Evolutionary conservation across 306 rosid genomes (phyloP).

Genomic region (Quercus suber): DNA sequence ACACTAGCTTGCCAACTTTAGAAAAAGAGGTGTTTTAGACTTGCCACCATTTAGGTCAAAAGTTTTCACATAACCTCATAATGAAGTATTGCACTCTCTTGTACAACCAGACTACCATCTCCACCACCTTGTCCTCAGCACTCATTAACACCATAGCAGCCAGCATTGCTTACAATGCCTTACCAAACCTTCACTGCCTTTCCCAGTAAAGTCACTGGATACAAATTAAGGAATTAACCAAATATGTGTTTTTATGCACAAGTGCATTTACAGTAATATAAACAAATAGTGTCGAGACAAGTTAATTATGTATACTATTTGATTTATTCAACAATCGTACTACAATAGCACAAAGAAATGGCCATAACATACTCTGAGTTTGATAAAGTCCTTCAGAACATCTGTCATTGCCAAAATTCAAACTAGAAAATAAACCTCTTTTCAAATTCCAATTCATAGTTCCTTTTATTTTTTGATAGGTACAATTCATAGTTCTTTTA

Average conservation of each 20-base stretch:
- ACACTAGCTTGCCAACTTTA: too few relatives aligned
- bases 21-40: not conserved
- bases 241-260: not conserved
- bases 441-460: not conserved
- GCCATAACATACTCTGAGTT: not conserved
- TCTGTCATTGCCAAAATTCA: not conserved
- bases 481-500: not conserved
- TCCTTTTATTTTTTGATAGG: not conserved
- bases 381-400: not conserved
- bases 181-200: not conserved
- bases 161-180: not conserved
- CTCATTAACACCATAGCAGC: not conserved
- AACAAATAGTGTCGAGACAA: not conserved
- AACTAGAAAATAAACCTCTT: not conserved
- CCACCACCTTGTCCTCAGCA: not conserved
- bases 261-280: not conserved
- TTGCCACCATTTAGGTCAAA: not conserved
- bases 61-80: not conserved
- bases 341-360: not conserved
- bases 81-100: not conserved
- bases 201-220: not conserved
- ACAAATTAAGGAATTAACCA: not conserved
- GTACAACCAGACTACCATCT: not conserved
- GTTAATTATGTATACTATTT: not conserved
- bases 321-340: not conserved